Percentiles rank a stretch among this genome's conserved stretches.
Conservation (phyloP, 768 basidiomycete genomes). For the Russula virescens region DNA sequence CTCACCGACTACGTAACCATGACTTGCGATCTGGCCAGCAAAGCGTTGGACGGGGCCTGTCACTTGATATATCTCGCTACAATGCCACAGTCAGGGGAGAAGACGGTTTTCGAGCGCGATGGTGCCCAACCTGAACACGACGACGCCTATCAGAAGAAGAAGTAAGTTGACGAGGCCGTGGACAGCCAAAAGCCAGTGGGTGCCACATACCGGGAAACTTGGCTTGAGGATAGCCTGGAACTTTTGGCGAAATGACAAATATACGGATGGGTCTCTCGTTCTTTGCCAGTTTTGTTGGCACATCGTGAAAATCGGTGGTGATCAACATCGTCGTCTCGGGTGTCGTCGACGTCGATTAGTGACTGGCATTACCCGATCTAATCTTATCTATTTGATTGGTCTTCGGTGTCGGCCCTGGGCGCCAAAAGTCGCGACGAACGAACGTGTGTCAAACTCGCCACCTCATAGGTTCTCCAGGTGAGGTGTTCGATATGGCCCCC, state of each 20-base stretch:
- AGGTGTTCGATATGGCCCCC: too few relatives aligned
- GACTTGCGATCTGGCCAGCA: conserved; percentile 81
- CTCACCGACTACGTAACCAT: conserved; percentile 78
- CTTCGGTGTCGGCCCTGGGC: too few relatives aligned
- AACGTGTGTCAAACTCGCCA: conserved; percentile 24
- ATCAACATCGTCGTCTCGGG: conserved; percentile 59
- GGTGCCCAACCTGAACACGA: conserved; percentile 63
- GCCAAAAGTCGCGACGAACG: conserved; percentile 11
- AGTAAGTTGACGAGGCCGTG: neutral
- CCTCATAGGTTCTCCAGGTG: neutral
- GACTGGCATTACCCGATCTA: conserved; percentile 5
- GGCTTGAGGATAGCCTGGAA: conserved; percentile 81
- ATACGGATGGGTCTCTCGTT: conserved; percentile 66
- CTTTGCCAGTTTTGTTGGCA: conserved; percentile 61
- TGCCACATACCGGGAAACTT: conserved; percentile 69
- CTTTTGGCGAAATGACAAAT: conserved; percentile 72
- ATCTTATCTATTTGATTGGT: neutral
- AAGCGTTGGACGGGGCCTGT: conserved; percentile 97
- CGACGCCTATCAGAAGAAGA: conserved; percentile 49
- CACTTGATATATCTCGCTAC: conserved; percentile 91
- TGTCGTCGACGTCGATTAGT: too few relatives aligned
- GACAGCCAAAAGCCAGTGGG: too few relatives aligned
- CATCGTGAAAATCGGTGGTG: conserved; percentile 69
- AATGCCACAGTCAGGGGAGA: neutral
- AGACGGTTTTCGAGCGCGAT: neutral